These are phyloP conservation scores for Xylaria grammica DNA, from an alignment of 495 filamentous ascomycete genomes.

Conservation along the genomic window DNA sequence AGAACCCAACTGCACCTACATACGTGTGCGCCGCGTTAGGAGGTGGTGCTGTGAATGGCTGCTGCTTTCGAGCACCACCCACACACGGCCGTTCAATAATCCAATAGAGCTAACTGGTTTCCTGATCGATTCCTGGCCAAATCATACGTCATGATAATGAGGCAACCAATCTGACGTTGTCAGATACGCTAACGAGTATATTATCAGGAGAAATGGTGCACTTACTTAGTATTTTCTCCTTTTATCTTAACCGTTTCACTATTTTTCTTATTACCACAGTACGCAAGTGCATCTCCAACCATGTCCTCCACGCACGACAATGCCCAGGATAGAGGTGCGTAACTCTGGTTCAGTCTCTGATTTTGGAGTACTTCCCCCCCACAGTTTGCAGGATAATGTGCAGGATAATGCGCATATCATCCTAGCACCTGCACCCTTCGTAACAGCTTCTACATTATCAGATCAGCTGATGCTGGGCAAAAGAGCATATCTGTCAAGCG, in stretches of 20 bases:
- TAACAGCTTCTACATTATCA: conserved; percentile 12
- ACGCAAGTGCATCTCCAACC: background rate
- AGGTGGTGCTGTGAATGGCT: background rate
- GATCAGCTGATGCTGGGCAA: conserved; percentile 14
- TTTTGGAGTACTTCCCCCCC: conserved; percentile 12
- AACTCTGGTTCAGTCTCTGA: conserved; percentile 1
- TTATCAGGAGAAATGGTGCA: background rate
- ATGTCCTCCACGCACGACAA: background rate
- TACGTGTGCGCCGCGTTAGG: background rate
- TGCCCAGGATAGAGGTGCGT: conserved; percentile 4
- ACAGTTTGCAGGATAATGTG: conserved; percentile 3
- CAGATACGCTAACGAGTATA: background rate
- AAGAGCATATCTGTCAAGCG: conserved; percentile 8
- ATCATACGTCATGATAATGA: conserved; percentile 9
- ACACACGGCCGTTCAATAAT: background rate
- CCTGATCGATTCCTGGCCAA: no score
- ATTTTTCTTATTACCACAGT: background rate
- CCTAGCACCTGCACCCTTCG: conserved; percentile 13
- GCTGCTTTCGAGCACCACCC: conserved; percentile 4
- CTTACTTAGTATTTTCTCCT: background rate
- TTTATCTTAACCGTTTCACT: background rate
- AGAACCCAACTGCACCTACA: background rate
- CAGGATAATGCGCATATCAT: conserved; percentile 1
- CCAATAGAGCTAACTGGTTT: background rate
- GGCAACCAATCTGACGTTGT: background rate